A percentile compares a stretch with the other conserved stretches of the same genome.
Evolutionary conservation across 257 asterid species (phyloP).

Genomic region (Solanum peruvianum): DNA sequence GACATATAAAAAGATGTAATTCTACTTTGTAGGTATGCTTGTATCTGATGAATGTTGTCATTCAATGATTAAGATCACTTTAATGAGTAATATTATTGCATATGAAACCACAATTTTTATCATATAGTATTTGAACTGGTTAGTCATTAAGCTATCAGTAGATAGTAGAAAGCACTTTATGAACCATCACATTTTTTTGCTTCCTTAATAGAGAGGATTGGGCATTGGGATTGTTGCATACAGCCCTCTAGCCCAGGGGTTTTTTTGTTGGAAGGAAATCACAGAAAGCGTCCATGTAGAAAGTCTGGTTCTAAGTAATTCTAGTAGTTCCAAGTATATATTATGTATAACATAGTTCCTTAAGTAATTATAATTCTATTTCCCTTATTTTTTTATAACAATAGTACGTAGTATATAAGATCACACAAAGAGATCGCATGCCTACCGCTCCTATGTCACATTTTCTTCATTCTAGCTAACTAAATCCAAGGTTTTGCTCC

Average conservation of each 20-base stretch:
- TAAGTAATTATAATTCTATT: not conserved
- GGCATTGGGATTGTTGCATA: constrained; percentile 20
- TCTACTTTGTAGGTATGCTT: constrained; percentile 37
- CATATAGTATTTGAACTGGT: not conserved
- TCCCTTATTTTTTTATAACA: not conserved
- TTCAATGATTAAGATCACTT: not conserved
- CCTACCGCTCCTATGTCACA: not conserved
- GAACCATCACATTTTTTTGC: not conserved
- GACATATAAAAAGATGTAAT: constrained; percentile 38
- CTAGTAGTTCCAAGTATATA: not conserved
- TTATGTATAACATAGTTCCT: not conserved
- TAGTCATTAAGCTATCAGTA: not conserved
- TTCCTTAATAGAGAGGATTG: too few species aligned
- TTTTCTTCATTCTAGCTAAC: not conserved
- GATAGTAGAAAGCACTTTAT: not conserved
- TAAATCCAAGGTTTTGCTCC: not conserved
- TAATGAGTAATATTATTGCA: not conserved
- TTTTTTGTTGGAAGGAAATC: constrained; percentile 39
- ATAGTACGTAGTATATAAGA: not conserved
- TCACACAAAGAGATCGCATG: not conserved
- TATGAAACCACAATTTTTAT: too few species aligned
- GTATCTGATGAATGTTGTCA: not conserved
- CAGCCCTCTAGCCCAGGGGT: constrained; percentile 50
- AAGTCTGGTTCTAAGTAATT: constrained; percentile 23
- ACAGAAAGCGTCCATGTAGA: constrained; percentile 21